These are phyloP conservation scores for Dryas alaskensis DNA, from an alignment of 306 rosid genomes.

Conservation along the genomic window DNA sequence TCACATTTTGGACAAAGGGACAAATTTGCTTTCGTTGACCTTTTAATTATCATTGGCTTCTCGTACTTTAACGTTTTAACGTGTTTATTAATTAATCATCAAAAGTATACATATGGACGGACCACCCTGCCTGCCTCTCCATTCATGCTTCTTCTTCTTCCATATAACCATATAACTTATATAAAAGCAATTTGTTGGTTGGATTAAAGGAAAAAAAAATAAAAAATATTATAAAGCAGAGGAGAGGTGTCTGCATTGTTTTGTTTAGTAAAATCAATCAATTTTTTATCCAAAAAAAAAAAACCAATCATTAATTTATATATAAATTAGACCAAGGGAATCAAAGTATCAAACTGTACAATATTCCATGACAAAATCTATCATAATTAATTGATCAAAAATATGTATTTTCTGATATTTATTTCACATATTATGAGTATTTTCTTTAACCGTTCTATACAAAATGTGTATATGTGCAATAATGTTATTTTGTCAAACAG, in stretches of 20 bases:
- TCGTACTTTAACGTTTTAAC: not conserved
- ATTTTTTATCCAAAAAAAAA: too few species aligned
- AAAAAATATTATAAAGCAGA: not conserved
- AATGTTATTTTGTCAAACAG: too few species aligned
- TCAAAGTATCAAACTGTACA: not conserved
- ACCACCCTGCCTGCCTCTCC: conserved; percentile 1
- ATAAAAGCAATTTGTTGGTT: not conserved
- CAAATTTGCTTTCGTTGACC: conserved; percentile 18
- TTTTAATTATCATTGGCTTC: conserved; percentile 32
- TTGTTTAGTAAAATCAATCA: not conserved
- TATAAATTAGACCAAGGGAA: not conserved
- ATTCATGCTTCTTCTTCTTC: not conserved
- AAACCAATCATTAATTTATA: not conserved
- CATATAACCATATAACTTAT: not conserved
- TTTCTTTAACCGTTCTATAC: not conserved
- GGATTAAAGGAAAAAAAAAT: not conserved
- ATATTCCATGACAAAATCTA: not conserved
- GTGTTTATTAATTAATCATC: not conserved
- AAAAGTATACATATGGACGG: conserved; percentile 14
- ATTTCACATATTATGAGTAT: not conserved
- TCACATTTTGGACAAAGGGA: not conserved
- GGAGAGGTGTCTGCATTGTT: not conserved
- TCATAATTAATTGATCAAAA: too few species aligned
- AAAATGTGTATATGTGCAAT: too few species aligned
- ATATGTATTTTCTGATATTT: not conserved